Evolutionary conservation across 225 moss, liverwort and hornwort genomes (phyloP).

Genomic region (Lunularia cruciata): DNA sequence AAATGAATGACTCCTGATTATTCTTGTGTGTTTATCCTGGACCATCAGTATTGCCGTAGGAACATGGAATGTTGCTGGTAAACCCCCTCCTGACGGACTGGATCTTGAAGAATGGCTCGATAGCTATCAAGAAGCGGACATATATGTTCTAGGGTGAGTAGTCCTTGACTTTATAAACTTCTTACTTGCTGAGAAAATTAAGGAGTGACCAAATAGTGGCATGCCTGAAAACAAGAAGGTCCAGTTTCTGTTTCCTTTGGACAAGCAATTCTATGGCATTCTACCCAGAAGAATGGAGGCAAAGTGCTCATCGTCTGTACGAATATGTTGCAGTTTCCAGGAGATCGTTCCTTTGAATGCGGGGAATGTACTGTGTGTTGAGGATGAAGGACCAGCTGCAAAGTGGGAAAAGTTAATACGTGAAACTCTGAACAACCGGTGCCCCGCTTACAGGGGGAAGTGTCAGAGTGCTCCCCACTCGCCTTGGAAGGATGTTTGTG

Average conservation of each 20-base stretch:
- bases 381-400: constrained; percentile 79
- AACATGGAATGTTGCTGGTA: constrained; percentile 94
- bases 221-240: too few relatives aligned
- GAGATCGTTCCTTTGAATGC: constrained; percentile 96
- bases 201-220: too few relatives aligned
- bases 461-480: constrained; percentile 71
- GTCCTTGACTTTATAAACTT: too few relatives aligned
- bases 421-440: constrained; percentile 57
- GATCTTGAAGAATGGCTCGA: constrained; percentile 82
- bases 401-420: constrained; percentile 89
- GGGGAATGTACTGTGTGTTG: constrained; percentile 82
- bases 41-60: constrained; percentile 78
- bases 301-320: too few relatives aligned
- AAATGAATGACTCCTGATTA: too few relatives aligned
- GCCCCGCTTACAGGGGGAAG: constrained; percentile 33
- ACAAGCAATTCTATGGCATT: neutral
- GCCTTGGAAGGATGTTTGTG: constrained; percentile 37
- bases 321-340: constrained; percentile 75
- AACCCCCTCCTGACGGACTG: constrained; percentile 69
- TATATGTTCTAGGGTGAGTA: constrained; percentile 83
- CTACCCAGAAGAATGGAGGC: neutral
- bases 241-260: too few relatives aligned
- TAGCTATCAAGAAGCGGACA: constrained; percentile 65
- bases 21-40: neutral
- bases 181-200: too few relatives aligned